Evolutionary conservation across 2,329 filamentous ascomycete genomes (phyloP), one percentile per base, ranked within the genome.

Genomic region (Alternaria sp.): DNA sequence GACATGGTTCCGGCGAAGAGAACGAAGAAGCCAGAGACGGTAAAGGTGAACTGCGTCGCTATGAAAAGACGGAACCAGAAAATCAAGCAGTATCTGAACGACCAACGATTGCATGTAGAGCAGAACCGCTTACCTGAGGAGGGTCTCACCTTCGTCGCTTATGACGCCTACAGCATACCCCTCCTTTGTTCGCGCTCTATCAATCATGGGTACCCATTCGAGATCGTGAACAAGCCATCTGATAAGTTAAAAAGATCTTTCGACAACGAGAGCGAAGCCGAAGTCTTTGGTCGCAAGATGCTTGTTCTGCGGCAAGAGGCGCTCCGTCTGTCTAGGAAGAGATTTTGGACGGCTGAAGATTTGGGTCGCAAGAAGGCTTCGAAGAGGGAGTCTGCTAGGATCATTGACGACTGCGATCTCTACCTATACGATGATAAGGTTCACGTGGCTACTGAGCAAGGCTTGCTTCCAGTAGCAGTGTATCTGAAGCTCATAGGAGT

Each of bases 401-500:
- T 63, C 8, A 49, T 72, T 6, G 41, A 56, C 16, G 61, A 70
- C 24, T 48, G 65, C 24, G 69, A 71, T 32, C 44, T 72, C 1
- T 72, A 71, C 34, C 49, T 68, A 4, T n/a, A 61, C 36, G 49
- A 59, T 12, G 32, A 34, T 6, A 61, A 66, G 24, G 34, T 72
- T 11, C 48, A 68, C 22, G 59, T 72, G 9, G 66, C 62, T 16
- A 64, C 65, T 1, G 65, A 70, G 16, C 51, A 24, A 4, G 68
- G 69, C 11, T 54, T 71, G 5, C 36, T 72, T 11, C 42, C 55
- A 11, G 64, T 48, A 1, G 55, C 63, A 4, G 51, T 61, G 9
- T 72, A 71, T 34, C 41, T 70, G 11, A 60, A 63, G 28, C 54
- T 66, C 18, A 55, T 65, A 20, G 63, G 62, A 2, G 39, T 71